Conservation (phyloP, 2,329 filamentous ascomycete genomes). For the Colletotrichum phormii region DNA sequence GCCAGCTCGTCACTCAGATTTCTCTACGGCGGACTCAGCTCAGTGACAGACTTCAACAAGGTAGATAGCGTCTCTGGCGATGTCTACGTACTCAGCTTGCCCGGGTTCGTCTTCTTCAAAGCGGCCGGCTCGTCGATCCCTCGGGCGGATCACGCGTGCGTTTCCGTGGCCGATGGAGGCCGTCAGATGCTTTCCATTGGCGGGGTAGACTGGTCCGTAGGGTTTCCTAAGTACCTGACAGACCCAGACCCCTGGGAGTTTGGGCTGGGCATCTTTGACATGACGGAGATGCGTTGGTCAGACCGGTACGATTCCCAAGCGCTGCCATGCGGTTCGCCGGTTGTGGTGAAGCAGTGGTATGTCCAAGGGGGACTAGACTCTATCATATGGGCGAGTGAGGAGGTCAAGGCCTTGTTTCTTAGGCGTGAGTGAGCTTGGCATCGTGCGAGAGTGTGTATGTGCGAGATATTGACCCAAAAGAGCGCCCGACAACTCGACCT, state of each 20-base stretch:
- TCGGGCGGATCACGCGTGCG: slow-evolving; percentile 48
- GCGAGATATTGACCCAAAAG: background rate
- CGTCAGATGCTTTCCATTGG: slow-evolving; percentile 55
- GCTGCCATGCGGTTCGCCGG: slow-evolving; percentile 47
- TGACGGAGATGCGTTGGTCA: slow-evolving; percentile 50
- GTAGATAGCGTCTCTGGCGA: slow-evolving; percentile 41
- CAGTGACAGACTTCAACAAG: slow-evolving; percentile 16
- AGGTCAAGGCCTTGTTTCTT: slow-evolving; percentile 41
- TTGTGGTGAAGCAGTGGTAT: slow-evolving; percentile 49
- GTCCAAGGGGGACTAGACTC: slow-evolving; percentile 41
- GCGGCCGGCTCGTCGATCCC: slow-evolving; percentile 40
- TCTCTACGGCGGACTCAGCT: slow-evolving; percentile 48
- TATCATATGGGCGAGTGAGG: slow-evolving; percentile 42
- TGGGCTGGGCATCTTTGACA: slow-evolving; percentile 53
- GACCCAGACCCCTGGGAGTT: slow-evolving; percentile 49
- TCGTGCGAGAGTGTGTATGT: background rate
- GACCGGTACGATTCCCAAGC: slow-evolving; percentile 47
- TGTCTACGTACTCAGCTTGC: slow-evolving; percentile 51
- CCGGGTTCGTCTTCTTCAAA: slow-evolving; percentile 51
- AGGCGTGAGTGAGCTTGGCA: background rate
- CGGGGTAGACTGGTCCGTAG: slow-evolving; percentile 45
- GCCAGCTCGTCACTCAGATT: slow-evolving; percentile 41
- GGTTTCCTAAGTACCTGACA: slow-evolving; percentile 38
- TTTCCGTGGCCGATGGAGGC: slow-evolving; percentile 43
- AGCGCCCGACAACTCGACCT: background rate